Base-by-base conservation (phyloP, 192 early-diverging fungal genomes). In the Backusella circina region DNA sequence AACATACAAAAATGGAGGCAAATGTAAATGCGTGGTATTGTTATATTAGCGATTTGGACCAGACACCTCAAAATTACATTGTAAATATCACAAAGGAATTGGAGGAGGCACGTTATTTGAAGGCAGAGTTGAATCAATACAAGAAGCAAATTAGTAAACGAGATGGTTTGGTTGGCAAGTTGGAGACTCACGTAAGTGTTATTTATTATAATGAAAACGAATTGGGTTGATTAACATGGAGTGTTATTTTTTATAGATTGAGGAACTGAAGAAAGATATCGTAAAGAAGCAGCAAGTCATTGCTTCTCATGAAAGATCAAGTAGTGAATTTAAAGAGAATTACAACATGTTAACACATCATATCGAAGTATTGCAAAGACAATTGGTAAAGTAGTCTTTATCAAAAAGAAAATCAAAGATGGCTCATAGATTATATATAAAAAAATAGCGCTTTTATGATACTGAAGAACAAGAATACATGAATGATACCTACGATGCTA, bases 361-460 rank as follows among this genome's bases (percentile, higher is more conserved):
- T 12, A 13, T 57, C 10, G 54, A 57, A 57, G 54, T 57, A 2
- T 28, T 57, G 9, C 23, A 57, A 13, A 1, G 12, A 26, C 54
- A 57, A 57, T 57, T 57, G 54, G 54, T 54, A 54, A 50, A 50
- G n/a, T n/a, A n/a, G n/a, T n/a, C n/a, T n/a, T n/a, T n/a, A n/a
- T n/a, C n/a, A n/a, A 47, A 47, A n/a, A 47, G 6, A 16, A 47
- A 47, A 47, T n/a, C n/a, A n/a, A n/a, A n/a, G n/a, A 10, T 37
- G 36, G 10, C 5, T 37, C 5, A n/a, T n/a, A n/a, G n/a, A n/a
- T n/a, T n/a, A n/a, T n/a, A n/a, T n/a, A n/a, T n/a, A n/a, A n/a
- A n/a, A 47, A 47, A 1, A 1, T 61, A 61, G 54, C 21, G 54
- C 23, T 61, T 61, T 5, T 61, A 61, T 61, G 54, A 61, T 12